Base-by-base conservation (phyloP, 345 rosid genomes). In the Noccaea caerulescens region DNA sequence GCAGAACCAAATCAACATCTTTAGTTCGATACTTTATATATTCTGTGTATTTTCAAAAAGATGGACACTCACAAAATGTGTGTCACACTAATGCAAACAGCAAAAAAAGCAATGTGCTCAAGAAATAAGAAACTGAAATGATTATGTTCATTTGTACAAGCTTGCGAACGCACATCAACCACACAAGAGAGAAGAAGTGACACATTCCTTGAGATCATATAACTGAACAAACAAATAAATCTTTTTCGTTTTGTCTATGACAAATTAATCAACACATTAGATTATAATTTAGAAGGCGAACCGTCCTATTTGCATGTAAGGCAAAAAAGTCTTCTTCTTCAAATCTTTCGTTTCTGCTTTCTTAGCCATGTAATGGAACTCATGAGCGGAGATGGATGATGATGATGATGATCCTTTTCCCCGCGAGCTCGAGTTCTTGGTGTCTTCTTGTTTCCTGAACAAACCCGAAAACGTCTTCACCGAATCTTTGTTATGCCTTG, bases 261-360 rank as follows among this genome's bases (percentile, higher is more conserved):
- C 41, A 10, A 65, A 41, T 6, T 12, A 55, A 42, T 5, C 38
- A 27, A 39, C 10, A 57, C 37, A 12, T 7, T 56, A 8, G 9
- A 43, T 8, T 20, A 57, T 0, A 16, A 27, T 38, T 61, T 69
- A 76, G 43, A 92, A 86, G 6, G 92, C 87, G n/a, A 87, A 67
- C 76, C 90, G 69, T 23, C 98, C 98, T 25, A 94, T 96, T 51
- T 81, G 92, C 78, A 82, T 91, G 82, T 91, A 93, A 4, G 98
- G 98, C 86, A 93, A 79, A 83, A 83, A 91, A 51, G 96, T 91
- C 73, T 63, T 91, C 85, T 88, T 93, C 90, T 83, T 93, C 85
- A 89, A 25, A 63, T 83, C 83, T 16, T 86, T 78, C 0, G 97
- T 84, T 8, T 73, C 95, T 2, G 96, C 96, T 80, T 88, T 91